Evolutionary conservation across 352 stramenopile species (phyloP).

Genomic region (Globisporangium megalacanthum): DNA sequence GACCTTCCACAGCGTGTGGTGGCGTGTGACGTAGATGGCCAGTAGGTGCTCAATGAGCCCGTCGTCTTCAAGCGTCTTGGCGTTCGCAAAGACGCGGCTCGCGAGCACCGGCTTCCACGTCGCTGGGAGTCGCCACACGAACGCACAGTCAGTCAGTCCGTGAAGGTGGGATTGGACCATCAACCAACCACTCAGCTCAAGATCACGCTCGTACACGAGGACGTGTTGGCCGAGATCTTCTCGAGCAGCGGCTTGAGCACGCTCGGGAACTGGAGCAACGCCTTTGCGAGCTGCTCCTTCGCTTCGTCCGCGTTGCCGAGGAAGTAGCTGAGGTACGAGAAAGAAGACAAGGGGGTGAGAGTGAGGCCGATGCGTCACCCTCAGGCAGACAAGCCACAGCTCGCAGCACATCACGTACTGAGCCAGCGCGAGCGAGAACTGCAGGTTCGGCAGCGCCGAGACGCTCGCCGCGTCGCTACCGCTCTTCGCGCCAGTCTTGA

Average conservation of each 20-base stretch:
- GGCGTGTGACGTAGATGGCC: slow-evolving; percentile 77
- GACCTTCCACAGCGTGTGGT: slow-evolving; percentile 79
- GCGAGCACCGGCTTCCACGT: slow-evolving; percentile 69
- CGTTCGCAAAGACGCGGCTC: slow-evolving; percentile 76
- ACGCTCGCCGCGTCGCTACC: slow-evolving; percentile 17
- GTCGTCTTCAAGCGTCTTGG: slow-evolving; percentile 49
- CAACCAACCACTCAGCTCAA: background rate
- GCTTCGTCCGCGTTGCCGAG: slow-evolving; percentile 51
- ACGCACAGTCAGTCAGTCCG: background rate
- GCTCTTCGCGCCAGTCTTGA: slow-evolving; percentile 17
- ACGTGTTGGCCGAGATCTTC: slow-evolving; percentile 65
- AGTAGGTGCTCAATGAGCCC: slow-evolving; percentile 64
- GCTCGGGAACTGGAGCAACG: slow-evolving; percentile 61
- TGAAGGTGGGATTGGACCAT: background rate
- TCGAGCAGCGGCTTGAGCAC: slow-evolving; percentile 69
- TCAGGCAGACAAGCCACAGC: background rate
- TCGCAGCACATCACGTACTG: slow-evolving; percentile 32
- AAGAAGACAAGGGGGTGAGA: background rate
- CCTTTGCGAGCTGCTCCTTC: slow-evolving; percentile 51
- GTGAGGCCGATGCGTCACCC: background rate
- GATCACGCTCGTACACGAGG: slow-evolving; percentile 37
- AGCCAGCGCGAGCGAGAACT: slow-evolving; percentile 71
- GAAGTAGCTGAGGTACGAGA: slow-evolving; percentile 43
- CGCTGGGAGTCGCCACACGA: slow-evolving; percentile 18
- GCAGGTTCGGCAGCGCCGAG: slow-evolving; percentile 57